Evolutionary conservation across 306 rosid species (phyloP).

Genomic region (Cucumis sativus): DNA sequence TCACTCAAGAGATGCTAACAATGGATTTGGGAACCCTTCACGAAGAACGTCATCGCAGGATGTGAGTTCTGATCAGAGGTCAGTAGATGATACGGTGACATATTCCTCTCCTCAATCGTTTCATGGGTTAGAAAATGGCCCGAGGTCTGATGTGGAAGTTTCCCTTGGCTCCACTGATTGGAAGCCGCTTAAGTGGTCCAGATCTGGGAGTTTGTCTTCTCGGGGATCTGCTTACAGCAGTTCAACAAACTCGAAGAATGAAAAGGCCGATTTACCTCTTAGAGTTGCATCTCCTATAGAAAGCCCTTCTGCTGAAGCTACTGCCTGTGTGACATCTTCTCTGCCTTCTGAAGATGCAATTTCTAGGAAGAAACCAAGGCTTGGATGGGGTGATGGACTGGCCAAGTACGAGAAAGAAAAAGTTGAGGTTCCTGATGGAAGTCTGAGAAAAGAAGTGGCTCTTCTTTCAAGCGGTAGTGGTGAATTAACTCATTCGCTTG

Average conservation of each 20-base stretch:
- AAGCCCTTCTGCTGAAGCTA: constrained; percentile 61
- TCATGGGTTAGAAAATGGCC: constrained; percentile 46
- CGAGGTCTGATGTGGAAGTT: constrained; percentile 49
- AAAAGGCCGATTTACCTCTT: constrained; percentile 37
- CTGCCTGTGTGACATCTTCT: constrained; percentile 58
- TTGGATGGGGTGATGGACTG: constrained; percentile 96
- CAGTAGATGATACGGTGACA: not conserved
- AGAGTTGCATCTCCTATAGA: constrained; percentile 41
- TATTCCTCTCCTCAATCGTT: constrained; percentile 23
- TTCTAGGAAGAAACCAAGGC: constrained; percentile 84
- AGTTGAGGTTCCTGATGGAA: constrained; percentile 69
- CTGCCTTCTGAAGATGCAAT: constrained; percentile 51
- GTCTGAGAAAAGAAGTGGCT: constrained; percentile 39
- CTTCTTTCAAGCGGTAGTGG: constrained; percentile 24
- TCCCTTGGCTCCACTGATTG: constrained; percentile 54
- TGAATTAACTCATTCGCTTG: constrained; percentile 33
- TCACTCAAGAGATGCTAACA: constrained; percentile 3
- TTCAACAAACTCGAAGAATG: constrained; percentile 56
- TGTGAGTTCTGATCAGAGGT: constrained; percentile 4
- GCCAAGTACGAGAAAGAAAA: constrained; percentile 94
- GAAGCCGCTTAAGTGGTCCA: constrained; percentile 91
- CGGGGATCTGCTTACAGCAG: constrained; percentile 85
- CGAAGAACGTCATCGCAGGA: constrained; percentile 49
- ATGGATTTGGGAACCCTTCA: constrained; percentile 8
- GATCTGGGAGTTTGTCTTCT: constrained; percentile 82